Percentiles rank a stretch among this genome's conserved stretches.
Conservation (phyloP, 305 asterid species). For the Salvia sclarea region DNA sequence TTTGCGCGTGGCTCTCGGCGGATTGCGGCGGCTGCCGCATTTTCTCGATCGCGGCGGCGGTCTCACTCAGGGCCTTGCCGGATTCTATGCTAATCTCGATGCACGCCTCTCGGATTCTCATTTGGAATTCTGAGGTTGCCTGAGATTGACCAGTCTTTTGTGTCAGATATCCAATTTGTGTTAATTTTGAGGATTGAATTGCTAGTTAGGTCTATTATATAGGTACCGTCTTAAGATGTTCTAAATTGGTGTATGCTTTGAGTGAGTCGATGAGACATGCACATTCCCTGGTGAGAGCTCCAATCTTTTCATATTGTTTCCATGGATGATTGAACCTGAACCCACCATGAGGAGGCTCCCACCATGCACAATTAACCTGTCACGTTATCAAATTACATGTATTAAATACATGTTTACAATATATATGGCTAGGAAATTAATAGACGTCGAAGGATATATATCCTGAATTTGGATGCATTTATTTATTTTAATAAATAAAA, state of each 20-base stretch:
- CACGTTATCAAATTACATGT: not conserved
- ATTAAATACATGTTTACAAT: too few relatives aligned
- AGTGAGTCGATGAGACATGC: slow-evolving; percentile 72
- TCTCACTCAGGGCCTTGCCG: slow-evolving; percentile 46
- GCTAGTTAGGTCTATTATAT: too few relatives aligned
- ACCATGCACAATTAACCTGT: slow-evolving; percentile 84
- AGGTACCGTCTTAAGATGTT: slow-evolving; percentile 35
- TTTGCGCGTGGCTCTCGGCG: slow-evolving; percentile 30
- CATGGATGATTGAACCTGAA: slow-evolving; percentile 70
- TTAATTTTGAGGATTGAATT: too few relatives aligned
- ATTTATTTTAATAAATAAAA: too few relatives aligned
- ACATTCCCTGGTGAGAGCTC: slow-evolving; percentile 60
- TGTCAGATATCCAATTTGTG: too few relatives aligned
- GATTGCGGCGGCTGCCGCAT: slow-evolving; percentile 39
- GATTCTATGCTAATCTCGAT: slow-evolving; percentile 49
- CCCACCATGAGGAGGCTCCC: slow-evolving; percentile 79
- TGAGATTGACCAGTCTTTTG: too few relatives aligned
- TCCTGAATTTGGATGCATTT: too few relatives aligned
- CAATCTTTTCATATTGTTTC: slow-evolving; percentile 70
- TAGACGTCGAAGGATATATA: too few relatives aligned
- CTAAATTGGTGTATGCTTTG: slow-evolving; percentile 32
- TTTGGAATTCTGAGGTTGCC: slow-evolving; percentile 37
- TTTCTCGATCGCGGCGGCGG: slow-evolving; percentile 44
- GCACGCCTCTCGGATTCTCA: slow-evolving; percentile 44
- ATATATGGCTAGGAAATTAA: too few relatives aligned